Evolutionary conservation across 2,329 filamentous ascomycete genomes (phyloP).

Genomic region (Fusarium fujikuroi): DNA sequence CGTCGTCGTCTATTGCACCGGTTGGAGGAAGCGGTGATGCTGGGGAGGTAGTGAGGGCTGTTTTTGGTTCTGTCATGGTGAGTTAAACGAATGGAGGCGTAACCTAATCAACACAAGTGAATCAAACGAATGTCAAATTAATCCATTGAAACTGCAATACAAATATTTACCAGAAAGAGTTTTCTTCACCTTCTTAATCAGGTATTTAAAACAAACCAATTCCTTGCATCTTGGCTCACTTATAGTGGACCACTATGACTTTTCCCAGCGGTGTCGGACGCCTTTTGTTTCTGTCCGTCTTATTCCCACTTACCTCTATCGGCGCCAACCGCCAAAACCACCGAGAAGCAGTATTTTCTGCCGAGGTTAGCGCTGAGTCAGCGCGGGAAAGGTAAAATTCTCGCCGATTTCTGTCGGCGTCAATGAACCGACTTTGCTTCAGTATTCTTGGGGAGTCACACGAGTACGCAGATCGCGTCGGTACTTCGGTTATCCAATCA

Average conservation of each 20-base stretch:
- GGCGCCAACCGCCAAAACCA: not conserved
- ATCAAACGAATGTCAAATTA: not conserved
- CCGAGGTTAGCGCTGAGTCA: constrained; percentile 38
- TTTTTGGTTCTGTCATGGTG: constrained; percentile 29
- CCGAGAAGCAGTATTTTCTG: constrained; percentile 17
- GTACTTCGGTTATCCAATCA: constrained; percentile 17
- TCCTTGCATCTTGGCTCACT: not conserved
- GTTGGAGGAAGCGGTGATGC: not conserved
- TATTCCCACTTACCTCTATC: constrained; percentile 1
- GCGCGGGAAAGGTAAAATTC: constrained; percentile 20
- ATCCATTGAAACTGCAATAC: too few relatives aligned
- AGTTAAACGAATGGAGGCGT: not conserved
- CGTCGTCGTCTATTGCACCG: constrained; percentile 37
- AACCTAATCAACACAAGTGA: not conserved
- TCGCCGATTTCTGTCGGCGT: constrained; percentile 17
- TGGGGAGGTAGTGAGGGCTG: not conserved
- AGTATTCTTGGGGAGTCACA: constrained; percentile 10
- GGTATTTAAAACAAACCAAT: not conserved
- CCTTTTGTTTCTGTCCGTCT: not conserved
- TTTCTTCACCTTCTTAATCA: not conserved
- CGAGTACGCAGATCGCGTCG: not conserved
- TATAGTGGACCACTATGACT: not conserved
- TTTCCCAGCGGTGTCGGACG: constrained; percentile 28
- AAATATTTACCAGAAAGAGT: not conserved
- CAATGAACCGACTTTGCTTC: not conserved